Conservation (phyloP, 2,329 filamentous ascomycete species). For the Coniochaeta hoffmannii region DNA sequence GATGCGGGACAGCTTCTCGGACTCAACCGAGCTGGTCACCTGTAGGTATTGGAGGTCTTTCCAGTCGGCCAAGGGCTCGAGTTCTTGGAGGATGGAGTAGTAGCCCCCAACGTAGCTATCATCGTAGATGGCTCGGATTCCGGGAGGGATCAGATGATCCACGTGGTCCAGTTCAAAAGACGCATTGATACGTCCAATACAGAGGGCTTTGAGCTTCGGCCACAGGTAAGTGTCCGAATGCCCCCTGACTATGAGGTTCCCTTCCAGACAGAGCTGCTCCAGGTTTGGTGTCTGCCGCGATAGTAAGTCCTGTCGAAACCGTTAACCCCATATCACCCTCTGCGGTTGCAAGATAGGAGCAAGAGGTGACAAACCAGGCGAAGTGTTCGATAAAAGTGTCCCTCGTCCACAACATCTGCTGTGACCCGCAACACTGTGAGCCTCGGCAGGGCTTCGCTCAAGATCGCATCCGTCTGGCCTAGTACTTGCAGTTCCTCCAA, state of each 20-base stretch:
- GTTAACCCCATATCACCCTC: not conserved
- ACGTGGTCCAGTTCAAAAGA: not conserved
- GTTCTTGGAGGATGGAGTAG: not conserved
- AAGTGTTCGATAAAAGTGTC: no score
- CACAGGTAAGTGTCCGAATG: not conserved
- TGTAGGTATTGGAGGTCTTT: not conserved
- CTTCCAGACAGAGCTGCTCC: constrained; percentile 8
- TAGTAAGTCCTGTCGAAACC: constrained; percentile 3
- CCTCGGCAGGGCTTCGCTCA: not conserved
- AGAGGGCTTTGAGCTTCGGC: not conserved
- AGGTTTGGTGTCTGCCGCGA: constrained; percentile 9
- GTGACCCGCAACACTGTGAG: not conserved
- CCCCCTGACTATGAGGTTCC: no score
- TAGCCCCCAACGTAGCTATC: not conserved
- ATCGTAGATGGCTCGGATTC: not conserved
- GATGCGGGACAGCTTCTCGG: not conserved
- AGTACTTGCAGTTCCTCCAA: not conserved
- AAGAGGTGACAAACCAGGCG: not conserved
- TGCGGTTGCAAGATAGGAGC: not conserved
- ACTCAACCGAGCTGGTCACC: not conserved
- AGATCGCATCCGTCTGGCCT: not conserved
- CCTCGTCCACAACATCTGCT: not conserved
- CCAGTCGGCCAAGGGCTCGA: not conserved
- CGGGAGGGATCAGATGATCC: not conserved
- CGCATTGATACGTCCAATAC: not conserved